Percentiles rank a stretch among this genome's conserved stretches.
phyloP scores from a whole-genome alignment of 169 alveolate species.

The Plasmodium gonderi region DNA sequence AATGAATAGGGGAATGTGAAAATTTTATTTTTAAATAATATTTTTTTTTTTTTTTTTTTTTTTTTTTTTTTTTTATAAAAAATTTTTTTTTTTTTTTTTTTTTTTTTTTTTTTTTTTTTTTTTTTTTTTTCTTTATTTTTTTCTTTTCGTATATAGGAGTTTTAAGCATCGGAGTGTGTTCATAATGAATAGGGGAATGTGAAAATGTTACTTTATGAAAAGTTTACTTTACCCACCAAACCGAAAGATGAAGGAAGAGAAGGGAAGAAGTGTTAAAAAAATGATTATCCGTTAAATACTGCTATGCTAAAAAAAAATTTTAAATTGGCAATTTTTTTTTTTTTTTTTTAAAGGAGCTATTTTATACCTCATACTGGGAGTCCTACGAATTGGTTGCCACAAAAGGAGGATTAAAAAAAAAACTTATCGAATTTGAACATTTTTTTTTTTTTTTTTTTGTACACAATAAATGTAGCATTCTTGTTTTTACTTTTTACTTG shows the following conservation, averaged over 20 bases:
- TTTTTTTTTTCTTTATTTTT: too few relatives aligned
- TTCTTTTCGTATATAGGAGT: background rate
- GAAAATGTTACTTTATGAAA: too few relatives aligned
- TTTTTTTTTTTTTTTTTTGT: slow-evolving; percentile 6
- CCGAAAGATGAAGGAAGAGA: background rate
- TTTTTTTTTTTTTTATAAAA: too few relatives aligned
- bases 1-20: background rate
- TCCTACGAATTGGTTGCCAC: background rate
- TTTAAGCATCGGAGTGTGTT: background rate
- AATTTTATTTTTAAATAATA: too few relatives aligned
- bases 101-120: background rate
- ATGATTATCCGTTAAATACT: background rate
- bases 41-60: too few relatives aligned
- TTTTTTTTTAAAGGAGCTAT: too few relatives aligned
- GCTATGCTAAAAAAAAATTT: background rate
- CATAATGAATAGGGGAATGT: background rate
- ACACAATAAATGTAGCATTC: background rate
- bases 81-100: too few relatives aligned
- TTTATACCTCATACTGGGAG: background rate
- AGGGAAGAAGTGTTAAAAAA: background rate
- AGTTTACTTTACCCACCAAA: too few relatives aligned
- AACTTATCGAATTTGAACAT: background rate
- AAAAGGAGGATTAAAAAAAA: background rate
- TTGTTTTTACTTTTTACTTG: background rate
- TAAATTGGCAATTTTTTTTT: background rate